These are phyloP conservation scores for Rugonectria rugulosa DNA, from an alignment of 2,329 filamentous ascomycete species.

Conservation along the genomic window DNA sequence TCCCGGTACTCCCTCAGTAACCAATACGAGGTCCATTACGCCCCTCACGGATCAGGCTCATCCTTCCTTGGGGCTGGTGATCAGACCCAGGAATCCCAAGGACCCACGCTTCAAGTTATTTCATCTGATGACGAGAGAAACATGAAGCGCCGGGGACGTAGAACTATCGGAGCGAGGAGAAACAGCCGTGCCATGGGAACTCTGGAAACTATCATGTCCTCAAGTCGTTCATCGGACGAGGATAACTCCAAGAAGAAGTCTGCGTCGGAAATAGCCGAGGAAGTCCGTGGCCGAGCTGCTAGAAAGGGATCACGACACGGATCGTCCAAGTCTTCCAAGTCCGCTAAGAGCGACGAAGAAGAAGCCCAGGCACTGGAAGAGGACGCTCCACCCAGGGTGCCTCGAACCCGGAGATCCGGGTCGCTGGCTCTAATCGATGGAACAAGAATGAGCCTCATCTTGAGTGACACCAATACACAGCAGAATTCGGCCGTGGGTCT, in stretches of 20 bases:
- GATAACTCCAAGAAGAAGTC: slow-evolving; percentile 67
- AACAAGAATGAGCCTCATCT: slow-evolving; percentile 43
- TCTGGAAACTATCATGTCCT: slow-evolving; percentile 72
- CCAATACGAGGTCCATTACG: slow-evolving; percentile 71
- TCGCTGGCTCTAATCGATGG: slow-evolving; percentile 49
- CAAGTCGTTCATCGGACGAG: slow-evolving; percentile 69
- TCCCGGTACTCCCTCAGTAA: slow-evolving; percentile 71
- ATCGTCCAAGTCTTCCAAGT: slow-evolving; percentile 44
- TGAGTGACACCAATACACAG: slow-evolving; percentile 40
- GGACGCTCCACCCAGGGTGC: slow-evolving; percentile 27
- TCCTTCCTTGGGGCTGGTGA: slow-evolving; percentile 50
- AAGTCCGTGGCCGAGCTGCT: slow-evolving; percentile 58
- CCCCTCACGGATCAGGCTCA: slow-evolving; percentile 66
- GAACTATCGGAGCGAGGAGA: slow-evolving; percentile 52
- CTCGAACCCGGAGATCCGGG: slow-evolving; percentile 39
- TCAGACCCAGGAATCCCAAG: slow-evolving; percentile 45
- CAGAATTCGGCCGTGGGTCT: slow-evolving; percentile 51
- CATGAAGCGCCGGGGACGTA: slow-evolving; percentile 47
- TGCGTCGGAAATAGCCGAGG: slow-evolving; percentile 62
- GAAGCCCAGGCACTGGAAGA: slow-evolving; percentile 33
- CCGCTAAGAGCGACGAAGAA: slow-evolving; percentile 40
- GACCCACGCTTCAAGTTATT: slow-evolving; percentile 65
- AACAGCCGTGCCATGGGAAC: slow-evolving; percentile 67
- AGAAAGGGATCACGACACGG: slow-evolving; percentile 46
- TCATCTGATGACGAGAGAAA: slow-evolving; percentile 63